These are phyloP conservation scores for Metarhizium humberi DNA, from an alignment of 2,329 filamentous ascomycete species.

Conservation along the genomic window DNA sequence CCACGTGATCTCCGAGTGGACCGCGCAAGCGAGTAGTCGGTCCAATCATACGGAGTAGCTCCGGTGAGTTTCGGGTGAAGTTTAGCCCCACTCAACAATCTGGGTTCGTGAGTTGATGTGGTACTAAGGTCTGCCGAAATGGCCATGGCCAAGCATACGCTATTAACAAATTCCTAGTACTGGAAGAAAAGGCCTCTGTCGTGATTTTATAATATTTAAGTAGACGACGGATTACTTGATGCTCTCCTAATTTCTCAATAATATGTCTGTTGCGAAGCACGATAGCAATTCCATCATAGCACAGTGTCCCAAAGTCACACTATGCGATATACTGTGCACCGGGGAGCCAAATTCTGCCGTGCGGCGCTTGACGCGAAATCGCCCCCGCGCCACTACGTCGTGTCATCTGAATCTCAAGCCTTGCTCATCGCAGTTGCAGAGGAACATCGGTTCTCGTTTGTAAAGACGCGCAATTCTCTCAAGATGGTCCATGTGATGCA, in stretches of 20 bases:
- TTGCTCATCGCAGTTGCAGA: not conserved
- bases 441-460: not conserved
- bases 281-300: too few species aligned
- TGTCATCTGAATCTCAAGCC: not conserved
- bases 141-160: too few species aligned
- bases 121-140: too few species aligned
- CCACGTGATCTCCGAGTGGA: conserved; percentile 21
- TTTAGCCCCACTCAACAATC: too few species aligned
- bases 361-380: not conserved
- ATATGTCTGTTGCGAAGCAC: too few species aligned
- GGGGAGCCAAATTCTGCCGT: not conserved
- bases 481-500: not conserved
- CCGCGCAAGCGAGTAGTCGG: conserved; percentile 4
- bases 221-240: too few species aligned
- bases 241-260: too few species aligned
- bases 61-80: too few species aligned
- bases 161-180: too few species aligned
- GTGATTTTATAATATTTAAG: too few species aligned
- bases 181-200: too few species aligned
- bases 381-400: not conserved
- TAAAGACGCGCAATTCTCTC: not conserved
- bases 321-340: not conserved
- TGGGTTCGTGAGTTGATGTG: too few species aligned
- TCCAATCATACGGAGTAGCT: not conserved
- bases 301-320: not conserved